These are phyloP conservation scores for Eucalyptus brandiana DNA, from an alignment of 345 rosid species.

Conservation along the genomic window DNA sequence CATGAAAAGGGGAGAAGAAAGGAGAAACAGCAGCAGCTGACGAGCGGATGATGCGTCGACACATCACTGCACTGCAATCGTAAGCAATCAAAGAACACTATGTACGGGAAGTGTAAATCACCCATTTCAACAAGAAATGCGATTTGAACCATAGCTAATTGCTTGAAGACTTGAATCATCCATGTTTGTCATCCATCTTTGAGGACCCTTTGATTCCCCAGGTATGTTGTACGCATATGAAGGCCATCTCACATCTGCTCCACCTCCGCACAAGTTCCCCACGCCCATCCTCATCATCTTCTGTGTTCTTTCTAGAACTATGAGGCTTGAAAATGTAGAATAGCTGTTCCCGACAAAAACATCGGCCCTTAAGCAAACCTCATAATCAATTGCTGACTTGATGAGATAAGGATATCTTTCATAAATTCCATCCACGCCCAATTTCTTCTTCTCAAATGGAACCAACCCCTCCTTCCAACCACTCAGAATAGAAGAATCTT, in stretches of 20 bases:
- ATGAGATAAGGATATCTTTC: constrained; percentile 74
- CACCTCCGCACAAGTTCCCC: constrained; percentile 31
- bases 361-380: constrained; percentile 83
- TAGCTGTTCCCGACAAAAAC: constrained; percentile 90
- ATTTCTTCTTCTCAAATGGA: constrained; percentile 79
- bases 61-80: neutral
- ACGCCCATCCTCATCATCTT: constrained; percentile 55
- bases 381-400: constrained; percentile 93
- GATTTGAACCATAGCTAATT: constrained; percentile 74
- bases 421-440: constrained; percentile 66
- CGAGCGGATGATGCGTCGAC: neutral
- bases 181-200: constrained; percentile 86
- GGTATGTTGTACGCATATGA: constrained; percentile 75
- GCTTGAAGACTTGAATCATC: constrained; percentile 66
- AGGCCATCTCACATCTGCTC: constrained; percentile 45
- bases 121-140: constrained; percentile 50
- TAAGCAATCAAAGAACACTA: neutral
- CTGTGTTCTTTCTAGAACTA: constrained; percentile 86
- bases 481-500: constrained; percentile 52
- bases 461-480: constrained; percentile 75
- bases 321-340: constrained; percentile 91
- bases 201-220: constrained; percentile 55
- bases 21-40: neutral
- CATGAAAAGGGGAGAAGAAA: neutral
- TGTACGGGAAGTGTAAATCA: neutral